Base-by-base conservation (phyloP, 2,329 filamentous ascomycete species). In the Macroventuria anomochaeta region DNA sequence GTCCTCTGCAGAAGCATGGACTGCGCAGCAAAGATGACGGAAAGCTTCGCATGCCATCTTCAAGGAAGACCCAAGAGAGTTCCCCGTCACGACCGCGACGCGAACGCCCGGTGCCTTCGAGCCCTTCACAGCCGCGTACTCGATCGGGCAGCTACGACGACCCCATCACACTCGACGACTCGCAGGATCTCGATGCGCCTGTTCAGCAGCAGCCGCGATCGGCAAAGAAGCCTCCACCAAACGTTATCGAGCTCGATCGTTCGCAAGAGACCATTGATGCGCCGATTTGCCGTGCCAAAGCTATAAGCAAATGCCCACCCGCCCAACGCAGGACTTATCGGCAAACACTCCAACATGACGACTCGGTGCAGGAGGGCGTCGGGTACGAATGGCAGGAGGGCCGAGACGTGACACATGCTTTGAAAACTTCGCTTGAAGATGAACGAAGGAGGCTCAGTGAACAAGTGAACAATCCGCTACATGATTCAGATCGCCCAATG, bases 141-240 rank as follows among this genome's bases (percentile, higher is more conserved):
- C 44, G 44, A 3, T 44, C 40, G 4, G 51, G 51, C 6, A 49
- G 51, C 29, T 28, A 49, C 21, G 39, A 44, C 17, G 44, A 54
- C 12, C 51, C 51, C 12, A 54, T 54, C 7, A n/a, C 29, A 2
- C 33, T 54, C 7, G 51, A 54, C 5, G 46, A 54, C 29, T 54
- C 51, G 3, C 51, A 54, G n/a, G 51, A 54, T 8, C 44, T 46
- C 1, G 51, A 54, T 5, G 39, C 26, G 12, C 20, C 21, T 2
- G 4, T 15, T 12, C 34, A 21, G 17, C 26, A 18, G 3, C 28
- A 34, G 1, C 4, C n/a, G 0, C 25, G 12, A 7, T 21, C 20
- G 1, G 5, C 23, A 2, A 38, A 18, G 13, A 23, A 29, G 3
- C 32, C 21, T 25, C 21, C 33, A 2, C 12, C 21, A 0, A 33